These are phyloP conservation scores for Nelumbo lutea DNA, from an alignment of 164 flowering plant species.

Conservation along the genomic window DNA sequence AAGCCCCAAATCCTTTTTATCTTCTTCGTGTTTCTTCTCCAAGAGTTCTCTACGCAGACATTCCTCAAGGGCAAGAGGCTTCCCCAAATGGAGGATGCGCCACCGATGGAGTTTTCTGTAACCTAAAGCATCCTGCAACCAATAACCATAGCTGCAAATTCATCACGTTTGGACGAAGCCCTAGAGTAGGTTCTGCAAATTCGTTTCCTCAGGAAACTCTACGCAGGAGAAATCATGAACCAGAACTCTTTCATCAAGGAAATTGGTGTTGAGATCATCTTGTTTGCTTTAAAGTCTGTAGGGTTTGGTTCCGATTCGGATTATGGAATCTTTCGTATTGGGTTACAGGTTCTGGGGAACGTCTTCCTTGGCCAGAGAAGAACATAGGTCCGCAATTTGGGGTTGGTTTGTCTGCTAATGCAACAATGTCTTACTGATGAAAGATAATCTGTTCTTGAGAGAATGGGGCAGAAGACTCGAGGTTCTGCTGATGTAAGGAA, in stretches of 20 bases:
- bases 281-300: slow-evolving; percentile 19
- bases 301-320: slow-evolving; percentile 25
- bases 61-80: no score
- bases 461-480: slow-evolving; percentile 58
- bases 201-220: slow-evolving; percentile 64
- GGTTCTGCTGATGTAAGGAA: slow-evolving; percentile 59
- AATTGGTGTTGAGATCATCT: slow-evolving; percentile 38
- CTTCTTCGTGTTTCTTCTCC: no score
- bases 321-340: slow-evolving; percentile 32
- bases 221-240: slow-evolving; percentile 65
- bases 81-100: no score
- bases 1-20: no score
- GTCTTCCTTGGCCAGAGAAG: slow-evolving; percentile 58
- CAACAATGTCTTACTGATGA: slow-evolving; percentile 82
- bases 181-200: no score
- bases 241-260: slow-evolving; percentile 47
- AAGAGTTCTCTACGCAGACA: no score
- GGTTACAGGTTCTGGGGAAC: slow-evolving; percentile 69
- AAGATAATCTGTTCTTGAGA: slow-evolving; percentile 69
- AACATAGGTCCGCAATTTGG: slow-evolving; percentile 60
- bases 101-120: no score
- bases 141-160: no score
- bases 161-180: no score
- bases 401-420: slow-evolving; percentile 39
- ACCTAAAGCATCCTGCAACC: no score